A percentile compares a stretch with the other conserved stretches of the same genome.
Evolutionary conservation across 78 protist species (phyloP).

Genomic region (Dictyostelium firmibasis): DNA sequence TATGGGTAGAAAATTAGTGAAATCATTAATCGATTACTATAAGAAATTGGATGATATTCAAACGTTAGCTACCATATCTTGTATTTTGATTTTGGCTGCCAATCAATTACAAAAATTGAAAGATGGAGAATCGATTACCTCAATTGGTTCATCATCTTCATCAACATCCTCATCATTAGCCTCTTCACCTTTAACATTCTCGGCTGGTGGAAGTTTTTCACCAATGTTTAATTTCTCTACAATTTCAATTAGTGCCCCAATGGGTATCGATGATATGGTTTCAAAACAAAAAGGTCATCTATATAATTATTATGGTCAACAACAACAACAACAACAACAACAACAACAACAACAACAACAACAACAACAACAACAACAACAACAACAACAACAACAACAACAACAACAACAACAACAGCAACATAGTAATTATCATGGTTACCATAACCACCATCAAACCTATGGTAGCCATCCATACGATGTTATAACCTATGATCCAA

Average conservation of each 20-base stretch:
- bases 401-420: no score
- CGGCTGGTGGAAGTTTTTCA: background rate
- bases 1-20: conserved; percentile 44
- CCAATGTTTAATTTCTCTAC: background rate
- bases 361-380: no score
- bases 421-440: background rate
- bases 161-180: background rate
- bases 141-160: background rate
- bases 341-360: background rate
- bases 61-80: conserved; percentile 41
- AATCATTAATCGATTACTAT: conserved; percentile 49
- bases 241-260: background rate
- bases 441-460: background rate
- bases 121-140: background rate
- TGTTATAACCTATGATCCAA: background rate
- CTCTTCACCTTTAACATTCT: background rate
- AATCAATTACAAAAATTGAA: conserved; percentile 10
- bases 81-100: conserved; percentile 52
- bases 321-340: background rate
- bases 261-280: background rate
- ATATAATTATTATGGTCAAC: background rate
- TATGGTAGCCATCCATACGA: background rate
- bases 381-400: no score
- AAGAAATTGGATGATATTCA: conserved; percentile 69
- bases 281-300: conserved; percentile 5